Evolutionary conservation across 1,139 yeast genomes (phyloP).

Genomic region (Kluyveromyces sp.): DNA sequence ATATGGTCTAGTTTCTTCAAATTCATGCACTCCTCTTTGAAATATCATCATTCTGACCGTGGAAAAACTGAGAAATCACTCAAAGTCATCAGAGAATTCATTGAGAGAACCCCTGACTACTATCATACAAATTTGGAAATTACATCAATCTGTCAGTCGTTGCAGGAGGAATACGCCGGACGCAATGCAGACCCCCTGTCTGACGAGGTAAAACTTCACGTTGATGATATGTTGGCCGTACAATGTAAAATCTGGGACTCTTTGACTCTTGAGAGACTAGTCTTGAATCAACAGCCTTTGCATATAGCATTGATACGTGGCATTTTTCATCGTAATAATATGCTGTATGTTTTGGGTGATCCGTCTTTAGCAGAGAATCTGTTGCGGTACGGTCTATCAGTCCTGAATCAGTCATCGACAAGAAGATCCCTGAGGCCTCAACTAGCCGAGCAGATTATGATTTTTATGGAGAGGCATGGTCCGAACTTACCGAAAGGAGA

Average conservation of each 20-base stretch:
- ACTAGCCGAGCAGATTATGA: slow-evolving; percentile 36
- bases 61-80: slow-evolving; percentile 14
- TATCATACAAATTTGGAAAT: slow-evolving; percentile 23
- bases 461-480: slow-evolving; percentile 18
- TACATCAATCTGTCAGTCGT: slow-evolving; percentile 20
- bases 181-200: neutral
- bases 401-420: slow-evolving; percentile 48
- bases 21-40: slow-evolving; percentile 12
- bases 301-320: slow-evolving; percentile 51
- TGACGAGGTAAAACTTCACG: slow-evolving; percentile 9
- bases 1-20: slow-evolving; percentile 18
- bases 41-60: slow-evolving; percentile 9
- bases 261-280: slow-evolving; percentile 53
- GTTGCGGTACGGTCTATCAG: slow-evolving; percentile 36
- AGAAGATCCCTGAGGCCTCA: slow-evolving; percentile 66
- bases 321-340: slow-evolving; percentile 34
- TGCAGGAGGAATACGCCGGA: slow-evolving; percentile 18
- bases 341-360: slow-evolving; percentile 30
- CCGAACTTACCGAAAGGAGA: slow-evolving; percentile 24
- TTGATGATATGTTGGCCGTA: slow-evolving; percentile 30
- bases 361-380: slow-evolving; percentile 31
- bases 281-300: slow-evolving; percentile 56
- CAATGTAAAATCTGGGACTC: slow-evolving; percentile 49
- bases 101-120: slow-evolving; percentile 22
- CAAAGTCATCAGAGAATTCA: slow-evolving; percentile 14